A percentile compares a stretch with the other conserved stretches of the same genome.
phyloP scores from a whole-genome alignment of 495 filamentous ascomycete genomes.

The Penicillium coffeae region DNA sequence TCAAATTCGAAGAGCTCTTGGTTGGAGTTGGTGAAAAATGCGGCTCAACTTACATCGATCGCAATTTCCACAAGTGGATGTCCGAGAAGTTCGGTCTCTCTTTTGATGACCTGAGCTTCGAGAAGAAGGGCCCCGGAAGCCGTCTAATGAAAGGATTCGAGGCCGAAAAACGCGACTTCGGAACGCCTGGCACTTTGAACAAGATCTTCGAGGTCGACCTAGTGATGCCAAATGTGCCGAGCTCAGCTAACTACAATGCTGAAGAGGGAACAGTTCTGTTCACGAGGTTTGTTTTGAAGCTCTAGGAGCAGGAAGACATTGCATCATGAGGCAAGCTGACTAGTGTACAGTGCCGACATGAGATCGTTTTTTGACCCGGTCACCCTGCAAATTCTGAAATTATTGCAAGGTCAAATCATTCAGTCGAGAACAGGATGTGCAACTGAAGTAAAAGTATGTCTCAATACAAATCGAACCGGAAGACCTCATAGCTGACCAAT shows the following conservation, averaged over 20 bases:
- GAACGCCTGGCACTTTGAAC: background rate
- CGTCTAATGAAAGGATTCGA: slow-evolving; percentile 25
- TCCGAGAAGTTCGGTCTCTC: slow-evolving; percentile 20
- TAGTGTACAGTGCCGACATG: too few relatives aligned
- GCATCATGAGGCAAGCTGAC: too few relatives aligned
- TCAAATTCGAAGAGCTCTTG: slow-evolving; percentile 21
- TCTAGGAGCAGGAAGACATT: too few relatives aligned
- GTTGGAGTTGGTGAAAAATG: slow-evolving; percentile 36
- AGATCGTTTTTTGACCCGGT: too few relatives aligned
- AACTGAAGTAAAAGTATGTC: too few relatives aligned
- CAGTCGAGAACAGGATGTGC: too few relatives aligned
- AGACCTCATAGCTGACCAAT: slow-evolving; percentile 5
- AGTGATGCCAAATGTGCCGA: background rate
- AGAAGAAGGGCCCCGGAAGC: slow-evolving; percentile 15
- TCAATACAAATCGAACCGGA: too few relatives aligned
- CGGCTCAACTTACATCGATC: slow-evolving; percentile 51
- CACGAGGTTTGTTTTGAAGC: slow-evolving; percentile 4
- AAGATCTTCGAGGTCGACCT: slow-evolving; percentile 1
- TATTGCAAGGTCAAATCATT: too few relatives aligned
- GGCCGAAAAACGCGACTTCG: slow-evolving; percentile 19
- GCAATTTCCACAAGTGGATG: slow-evolving; percentile 45
- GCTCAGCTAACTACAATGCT: slow-evolving; percentile 8
- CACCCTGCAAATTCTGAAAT: too few relatives aligned
- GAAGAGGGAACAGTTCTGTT: background rate
- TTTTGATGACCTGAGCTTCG: slow-evolving; percentile 10